These are phyloP conservation scores for Paecilomyces variotii DNA, from an alignment of 2,329 filamentous ascomycete genomes.

Conservation along the genomic window DNA sequence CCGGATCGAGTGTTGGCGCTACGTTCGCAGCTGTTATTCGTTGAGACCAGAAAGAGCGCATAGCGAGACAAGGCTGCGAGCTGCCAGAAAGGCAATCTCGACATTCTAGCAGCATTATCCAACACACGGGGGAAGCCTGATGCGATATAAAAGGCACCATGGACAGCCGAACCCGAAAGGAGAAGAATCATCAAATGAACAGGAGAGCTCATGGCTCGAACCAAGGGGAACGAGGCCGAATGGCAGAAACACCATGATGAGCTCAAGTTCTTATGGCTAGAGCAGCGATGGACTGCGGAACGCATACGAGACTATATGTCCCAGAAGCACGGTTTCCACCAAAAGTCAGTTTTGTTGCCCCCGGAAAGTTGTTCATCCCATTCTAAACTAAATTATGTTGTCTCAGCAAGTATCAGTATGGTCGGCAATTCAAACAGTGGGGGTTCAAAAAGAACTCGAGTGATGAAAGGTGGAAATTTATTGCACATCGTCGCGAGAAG, in stretches of 20 bases:
- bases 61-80: too few relatives aligned
- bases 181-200: too few relatives aligned
- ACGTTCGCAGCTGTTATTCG: too few relatives aligned
- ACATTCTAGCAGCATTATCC: too few relatives aligned
- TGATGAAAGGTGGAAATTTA: constrained; percentile 11
- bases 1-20: too few relatives aligned
- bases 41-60: too few relatives aligned
- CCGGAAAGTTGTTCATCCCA: not conserved
- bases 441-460: constrained; percentile 16
- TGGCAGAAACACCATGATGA: constrained; percentile 7
- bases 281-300: constrained; percentile 6
- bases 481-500: constrained; percentile 10
- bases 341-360: constrained; percentile 4
- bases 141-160: too few relatives aligned
- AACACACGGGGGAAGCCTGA: too few relatives aligned
- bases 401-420: constrained; percentile 14
- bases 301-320: constrained; percentile 9
- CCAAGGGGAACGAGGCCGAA: constrained; percentile 4
- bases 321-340: constrained; percentile 6
- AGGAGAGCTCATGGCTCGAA: constrained; percentile 4
- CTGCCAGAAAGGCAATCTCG: too few relatives aligned
- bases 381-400: not conserved
- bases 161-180: too few relatives aligned
- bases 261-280: constrained; percentile 7
- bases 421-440: constrained; percentile 18